Percentiles rank a stretch among this genome's conserved stretches.
Conservation (phyloP, 176 grass and related monocot genomes). For the Alloteropsis semialata region DNA sequence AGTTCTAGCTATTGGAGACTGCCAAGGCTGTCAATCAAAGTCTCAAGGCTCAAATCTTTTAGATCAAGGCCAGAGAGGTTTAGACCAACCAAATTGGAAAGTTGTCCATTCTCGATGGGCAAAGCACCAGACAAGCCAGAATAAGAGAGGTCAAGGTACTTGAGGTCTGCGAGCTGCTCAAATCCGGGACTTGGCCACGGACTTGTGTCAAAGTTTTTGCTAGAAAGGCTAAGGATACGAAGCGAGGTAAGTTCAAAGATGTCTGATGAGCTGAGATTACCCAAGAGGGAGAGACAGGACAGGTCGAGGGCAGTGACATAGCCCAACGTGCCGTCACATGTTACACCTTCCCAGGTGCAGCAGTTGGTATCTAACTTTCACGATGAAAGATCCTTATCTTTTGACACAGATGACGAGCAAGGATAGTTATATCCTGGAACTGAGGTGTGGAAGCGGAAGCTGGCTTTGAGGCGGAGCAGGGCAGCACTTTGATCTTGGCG, state of each 20-base stretch:
- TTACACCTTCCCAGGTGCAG: constrained; percentile 46
- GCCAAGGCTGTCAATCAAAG: constrained; percentile 35
- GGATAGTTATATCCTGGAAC: too few relatives aligned
- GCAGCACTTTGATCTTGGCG: constrained; percentile 27
- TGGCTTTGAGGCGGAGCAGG: constrained; percentile 36
- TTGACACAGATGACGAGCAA: rapidly evolving
- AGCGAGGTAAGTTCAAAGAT: constrained; percentile 51
- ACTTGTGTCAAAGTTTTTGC: constrained; percentile 26
- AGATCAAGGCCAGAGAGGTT: constrained; percentile 21
- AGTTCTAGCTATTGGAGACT: constrained; percentile 38
- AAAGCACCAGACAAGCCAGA: constrained; percentile 37
- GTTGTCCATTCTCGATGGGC: constrained; percentile 31
- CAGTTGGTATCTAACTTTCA: constrained; percentile 40
- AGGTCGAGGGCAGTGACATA: constrained; percentile 43
- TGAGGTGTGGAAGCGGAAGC: background rate
- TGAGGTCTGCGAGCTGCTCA: constrained; percentile 25
- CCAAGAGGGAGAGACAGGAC: background rate
- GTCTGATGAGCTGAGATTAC: background rate
- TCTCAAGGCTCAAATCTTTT: constrained; percentile 2
- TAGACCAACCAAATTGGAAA: constrained; percentile 33
- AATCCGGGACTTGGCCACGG: constrained; percentile 14
- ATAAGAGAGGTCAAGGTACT: constrained; percentile 44
- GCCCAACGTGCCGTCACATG: constrained; percentile 19
- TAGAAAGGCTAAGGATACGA: constrained; percentile 35
- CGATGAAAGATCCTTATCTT: background rate